Evolutionary conservation across 495 filamentous ascomycete species (phyloP), one percentile per base, ranked within the genome.

Genomic region (Podospora didyma): DNA sequence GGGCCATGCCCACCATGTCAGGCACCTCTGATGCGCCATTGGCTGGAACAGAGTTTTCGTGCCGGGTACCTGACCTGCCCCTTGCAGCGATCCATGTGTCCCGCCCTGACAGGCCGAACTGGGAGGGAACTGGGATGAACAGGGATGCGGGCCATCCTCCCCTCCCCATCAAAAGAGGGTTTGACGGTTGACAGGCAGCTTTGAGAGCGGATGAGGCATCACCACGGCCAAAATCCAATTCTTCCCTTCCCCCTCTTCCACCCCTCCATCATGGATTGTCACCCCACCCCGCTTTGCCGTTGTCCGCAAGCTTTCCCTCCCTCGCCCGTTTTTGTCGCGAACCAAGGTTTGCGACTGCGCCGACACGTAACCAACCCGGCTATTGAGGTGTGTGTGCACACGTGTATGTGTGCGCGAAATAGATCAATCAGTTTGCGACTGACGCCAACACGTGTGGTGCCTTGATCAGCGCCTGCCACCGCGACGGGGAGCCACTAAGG

Each of bases 41-140:
- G 59, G 59, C 50, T 41, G 46, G 47, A 34, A 34, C 14, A 51
- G 34, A 37, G 47, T 53, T 49, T 31, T 21, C 45, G 20, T 12
- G 62, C 64, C 67, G 68, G 69, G 69, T 72, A 68, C 71, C 69
- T 71, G 71, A 68, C 26, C 26, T n/a, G 26, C 26, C 26, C 26
- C 26, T 31, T 31, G 26, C 65, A 67, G 67, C 55, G 63, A 63
- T 63, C 62, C 67, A 57, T 54, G 49, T 62, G 49, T 59, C 62
- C 54, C 31, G 22, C 63, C 46, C 49, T 69, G 55, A 68, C 62
- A 70, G 68, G 54, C 58, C 45, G 52, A 58, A 52, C 48, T 46
- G 41, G 52, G 41, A 39, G 17, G 34, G 24, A 9, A 19, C 16
- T 2, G 48, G 48, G 26, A 7, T 4, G 10, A 11, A 17, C 19